These are phyloP conservation scores for Cerrena zonata DNA, from an alignment of 1,284 basidiomycete genomes.

Conservation along the genomic window DNA sequence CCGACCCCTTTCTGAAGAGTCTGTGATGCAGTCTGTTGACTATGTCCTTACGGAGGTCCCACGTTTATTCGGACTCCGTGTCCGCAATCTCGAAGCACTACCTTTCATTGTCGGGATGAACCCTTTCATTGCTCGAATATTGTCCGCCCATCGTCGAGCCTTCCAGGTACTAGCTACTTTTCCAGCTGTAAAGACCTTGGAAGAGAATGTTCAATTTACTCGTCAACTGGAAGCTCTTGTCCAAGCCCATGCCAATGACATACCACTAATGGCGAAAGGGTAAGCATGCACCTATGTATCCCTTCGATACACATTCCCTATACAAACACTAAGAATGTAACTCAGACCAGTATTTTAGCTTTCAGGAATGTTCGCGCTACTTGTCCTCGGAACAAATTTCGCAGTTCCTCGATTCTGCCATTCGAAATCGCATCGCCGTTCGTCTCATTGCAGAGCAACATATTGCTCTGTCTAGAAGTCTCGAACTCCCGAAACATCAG, in stretches of 20 bases:
- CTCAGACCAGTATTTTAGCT: constrained; percentile 40
- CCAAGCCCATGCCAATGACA: constrained; percentile 77
- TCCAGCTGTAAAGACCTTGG: constrained; percentile 57
- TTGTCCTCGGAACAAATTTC: constrained; percentile 74
- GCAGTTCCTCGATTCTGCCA: constrained; percentile 78
- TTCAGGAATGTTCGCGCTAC: constrained; percentile 81
- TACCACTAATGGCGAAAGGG: constrained; percentile 87
- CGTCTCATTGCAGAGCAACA: constrained; percentile 91
- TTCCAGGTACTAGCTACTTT: constrained; percentile 72
- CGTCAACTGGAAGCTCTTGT: constrained; percentile 68
- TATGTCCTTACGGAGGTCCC: constrained; percentile 72
- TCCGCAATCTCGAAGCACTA: constrained; percentile 62
- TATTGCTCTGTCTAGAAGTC: constrained; percentile 70
- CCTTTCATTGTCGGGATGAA: constrained; percentile 88
- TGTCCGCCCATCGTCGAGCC: constrained; percentile 69
- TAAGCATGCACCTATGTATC: constrained; percentile 29
- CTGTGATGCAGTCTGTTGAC: constrained; percentile 61
- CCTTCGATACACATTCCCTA: neutral
- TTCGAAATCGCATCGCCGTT: constrained; percentile 82
- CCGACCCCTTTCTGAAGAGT: constrained; percentile 61
- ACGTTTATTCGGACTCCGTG: constrained; percentile 63
- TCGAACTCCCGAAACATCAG: constrained; percentile 34
- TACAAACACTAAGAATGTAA: neutral
- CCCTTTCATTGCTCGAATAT: constrained; percentile 74
- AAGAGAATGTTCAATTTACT: constrained; percentile 69